These are phyloP conservation scores for Candida insectalens DNA, from an alignment of 805 yeast genomes.

Conservation along the genomic window DNA sequence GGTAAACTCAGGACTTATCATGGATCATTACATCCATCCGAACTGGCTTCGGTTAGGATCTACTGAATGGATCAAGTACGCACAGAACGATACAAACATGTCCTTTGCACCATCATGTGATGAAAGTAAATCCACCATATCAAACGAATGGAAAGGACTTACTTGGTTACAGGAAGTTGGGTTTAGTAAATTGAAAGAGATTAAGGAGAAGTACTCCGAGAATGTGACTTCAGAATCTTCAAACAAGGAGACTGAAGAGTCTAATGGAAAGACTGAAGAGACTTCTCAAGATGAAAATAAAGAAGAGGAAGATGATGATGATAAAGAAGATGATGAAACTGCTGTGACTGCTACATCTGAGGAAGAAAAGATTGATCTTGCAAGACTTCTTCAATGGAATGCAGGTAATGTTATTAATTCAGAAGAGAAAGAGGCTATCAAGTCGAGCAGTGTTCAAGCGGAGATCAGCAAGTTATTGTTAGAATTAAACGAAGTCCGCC, in stretches of 20 bases:
- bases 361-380: slow-evolving; percentile 15
- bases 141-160: slow-evolving; percentile 39
- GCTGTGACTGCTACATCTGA: background rate
- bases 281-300: slow-evolving; percentile 3
- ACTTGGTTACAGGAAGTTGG: slow-evolving; percentile 49
- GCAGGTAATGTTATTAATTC: slow-evolving; percentile 15
- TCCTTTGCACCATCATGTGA: slow-evolving; percentile 62
- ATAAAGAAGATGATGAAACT: background rate
- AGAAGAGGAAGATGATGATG: slow-evolving; percentile 4
- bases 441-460: slow-evolving; percentile 19
- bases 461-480: slow-evolving; percentile 35
- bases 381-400: slow-evolving; percentile 19
- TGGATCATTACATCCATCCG: slow-evolving; percentile 47
- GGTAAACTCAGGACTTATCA: slow-evolving; percentile 36
- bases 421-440: slow-evolving; percentile 17
- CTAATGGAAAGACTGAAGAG: background rate
- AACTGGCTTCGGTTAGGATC: slow-evolving; percentile 58
- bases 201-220: slow-evolving; percentile 7
- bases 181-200: slow-evolving; percentile 25
- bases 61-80: slow-evolving; percentile 51
- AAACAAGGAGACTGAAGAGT: slow-evolving; percentile 3
- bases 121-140: slow-evolving; percentile 45
- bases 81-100: slow-evolving; percentile 25
- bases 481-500: slow-evolving; percentile 42
- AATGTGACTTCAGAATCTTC: background rate